These are phyloP conservation scores for Lactarius hatsudake DNA, from an alignment of 768 basidiomycete genomes.

Conservation along the genomic window DNA sequence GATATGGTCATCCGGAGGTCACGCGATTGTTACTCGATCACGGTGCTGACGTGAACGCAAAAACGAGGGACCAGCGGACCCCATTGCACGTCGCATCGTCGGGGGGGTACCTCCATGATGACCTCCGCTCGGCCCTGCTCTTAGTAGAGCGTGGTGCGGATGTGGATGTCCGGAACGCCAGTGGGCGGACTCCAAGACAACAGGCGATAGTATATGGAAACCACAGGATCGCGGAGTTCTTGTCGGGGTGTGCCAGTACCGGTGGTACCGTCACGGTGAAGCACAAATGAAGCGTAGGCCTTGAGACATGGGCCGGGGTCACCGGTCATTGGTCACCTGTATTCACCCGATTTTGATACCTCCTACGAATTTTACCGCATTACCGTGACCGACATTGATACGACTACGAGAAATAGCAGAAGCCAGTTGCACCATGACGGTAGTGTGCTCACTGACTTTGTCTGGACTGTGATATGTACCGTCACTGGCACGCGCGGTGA, in stretches of 20 bases:
- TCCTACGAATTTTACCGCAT: too few relatives aligned
- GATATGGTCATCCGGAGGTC: not conserved
- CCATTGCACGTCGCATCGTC: not conserved
- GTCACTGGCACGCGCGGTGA: too few relatives aligned
- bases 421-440: too few relatives aligned
- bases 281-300: not conserved
- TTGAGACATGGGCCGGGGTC: not conserved
- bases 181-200: not conserved
- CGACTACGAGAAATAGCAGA: too few relatives aligned
- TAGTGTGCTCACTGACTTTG: too few relatives aligned
- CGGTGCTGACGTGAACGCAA: not conserved
- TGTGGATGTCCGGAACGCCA: not conserved
- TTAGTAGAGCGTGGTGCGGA: constrained; percentile 1
- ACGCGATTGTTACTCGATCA: not conserved
- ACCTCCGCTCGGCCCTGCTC: not conserved
- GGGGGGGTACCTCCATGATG: not conserved
- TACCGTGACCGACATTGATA: too few relatives aligned
- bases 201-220: not conserved
- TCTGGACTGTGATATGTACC: too few relatives aligned
- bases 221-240: not conserved
- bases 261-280: too few relatives aligned
- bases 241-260: not conserved
- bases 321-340: too few relatives aligned
- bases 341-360: too few relatives aligned
- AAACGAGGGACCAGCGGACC: not conserved